phyloP scores from a whole-genome alignment of 116 monocot genomes.

The Cymodocea nodosa region DNA sequence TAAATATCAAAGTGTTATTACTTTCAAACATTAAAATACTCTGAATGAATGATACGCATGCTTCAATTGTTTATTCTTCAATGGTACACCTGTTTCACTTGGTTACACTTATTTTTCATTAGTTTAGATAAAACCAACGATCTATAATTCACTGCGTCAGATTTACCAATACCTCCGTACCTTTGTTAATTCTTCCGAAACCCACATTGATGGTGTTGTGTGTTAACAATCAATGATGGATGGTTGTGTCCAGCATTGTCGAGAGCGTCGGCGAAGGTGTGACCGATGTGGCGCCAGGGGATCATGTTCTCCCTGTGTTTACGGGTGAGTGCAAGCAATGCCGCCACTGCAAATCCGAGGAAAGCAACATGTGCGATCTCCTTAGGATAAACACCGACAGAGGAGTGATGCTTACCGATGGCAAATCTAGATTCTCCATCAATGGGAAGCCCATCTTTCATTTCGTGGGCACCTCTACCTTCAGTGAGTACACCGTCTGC shows the following conservation, averaged over 20 bases:
- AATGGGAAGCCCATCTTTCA: slow-evolving; percentile 29
- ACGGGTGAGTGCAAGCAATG: slow-evolving; percentile 43
- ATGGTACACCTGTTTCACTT: too few relatives aligned
- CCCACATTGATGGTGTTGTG: too few relatives aligned
- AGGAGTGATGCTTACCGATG: slow-evolving; percentile 38
- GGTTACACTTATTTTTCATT: too few relatives aligned
- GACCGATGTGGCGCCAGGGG: slow-evolving; percentile 23
- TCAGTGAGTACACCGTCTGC: slow-evolving; percentile 57
- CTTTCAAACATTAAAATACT: too few relatives aligned
- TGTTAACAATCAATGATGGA: not conserved
- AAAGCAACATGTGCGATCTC: slow-evolving; percentile 57
- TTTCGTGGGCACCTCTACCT: slow-evolving; percentile 49
- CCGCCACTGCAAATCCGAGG: slow-evolving; percentile 39
- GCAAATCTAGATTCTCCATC: slow-evolving; percentile 29
- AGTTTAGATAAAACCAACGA: too few relatives aligned
- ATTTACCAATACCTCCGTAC: too few relatives aligned
- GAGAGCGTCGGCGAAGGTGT: slow-evolving; percentile 52
- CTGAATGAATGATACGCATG: too few relatives aligned
- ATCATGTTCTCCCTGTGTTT: slow-evolving; percentile 45
- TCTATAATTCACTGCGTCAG: too few relatives aligned
- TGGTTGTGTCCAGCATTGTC: slow-evolving; percentile 21
- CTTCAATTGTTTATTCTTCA: too few relatives aligned
- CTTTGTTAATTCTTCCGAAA: too few relatives aligned
- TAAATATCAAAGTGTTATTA: too few relatives aligned
- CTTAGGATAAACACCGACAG: slow-evolving; percentile 41